Percentiles rank a stretch among this genome's conserved stretches.
These are phyloP conservation scores for Saccharomycopsis capsularis DNA, from an alignment of 805 yeast species.

Conservation along the genomic window DNA sequence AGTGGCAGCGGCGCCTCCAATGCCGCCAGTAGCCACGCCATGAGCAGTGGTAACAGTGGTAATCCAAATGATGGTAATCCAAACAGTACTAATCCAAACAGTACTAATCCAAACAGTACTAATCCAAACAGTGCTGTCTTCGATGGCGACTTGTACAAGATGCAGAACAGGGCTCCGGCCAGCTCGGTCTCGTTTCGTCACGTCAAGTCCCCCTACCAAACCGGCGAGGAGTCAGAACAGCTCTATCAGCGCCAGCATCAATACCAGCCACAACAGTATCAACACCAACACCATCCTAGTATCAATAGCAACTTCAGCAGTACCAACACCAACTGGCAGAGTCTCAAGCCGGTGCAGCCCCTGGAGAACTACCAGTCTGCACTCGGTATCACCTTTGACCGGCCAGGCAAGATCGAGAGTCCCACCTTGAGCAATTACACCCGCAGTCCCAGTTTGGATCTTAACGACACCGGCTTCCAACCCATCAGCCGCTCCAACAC, in stretches of 20 bases:
- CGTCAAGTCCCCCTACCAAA: conserved; percentile 1
- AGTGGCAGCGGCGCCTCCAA: no score
- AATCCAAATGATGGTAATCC: no score
- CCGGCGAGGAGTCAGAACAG: not conserved
- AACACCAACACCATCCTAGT: not conserved
- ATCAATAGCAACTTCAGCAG: not conserved
- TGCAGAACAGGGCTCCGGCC: not conserved
- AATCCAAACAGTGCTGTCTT: no score
- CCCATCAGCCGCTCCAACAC: conserved; percentile 9
- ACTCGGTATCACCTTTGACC: conserved; percentile 10
- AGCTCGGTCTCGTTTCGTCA: not conserved
- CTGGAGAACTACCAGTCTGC: conserved; percentile 7
- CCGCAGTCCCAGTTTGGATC: not conserved
- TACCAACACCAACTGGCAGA: no score
- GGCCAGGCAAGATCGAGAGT: conserved; percentile 5
- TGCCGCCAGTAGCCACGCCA: no score
- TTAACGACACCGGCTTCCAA: conserved; percentile 5
- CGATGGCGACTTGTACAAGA: no score
- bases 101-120: no score
- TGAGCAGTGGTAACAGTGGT: no score
- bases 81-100: no score
- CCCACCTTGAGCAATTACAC: not conserved
- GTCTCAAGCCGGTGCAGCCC: not conserved
- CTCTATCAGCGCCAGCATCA: not conserved
- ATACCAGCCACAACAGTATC: not conserved